Evolutionary conservation across 2,329 filamentous ascomycete species (phyloP).

Genomic region (Botrytis elliptica): DNA sequence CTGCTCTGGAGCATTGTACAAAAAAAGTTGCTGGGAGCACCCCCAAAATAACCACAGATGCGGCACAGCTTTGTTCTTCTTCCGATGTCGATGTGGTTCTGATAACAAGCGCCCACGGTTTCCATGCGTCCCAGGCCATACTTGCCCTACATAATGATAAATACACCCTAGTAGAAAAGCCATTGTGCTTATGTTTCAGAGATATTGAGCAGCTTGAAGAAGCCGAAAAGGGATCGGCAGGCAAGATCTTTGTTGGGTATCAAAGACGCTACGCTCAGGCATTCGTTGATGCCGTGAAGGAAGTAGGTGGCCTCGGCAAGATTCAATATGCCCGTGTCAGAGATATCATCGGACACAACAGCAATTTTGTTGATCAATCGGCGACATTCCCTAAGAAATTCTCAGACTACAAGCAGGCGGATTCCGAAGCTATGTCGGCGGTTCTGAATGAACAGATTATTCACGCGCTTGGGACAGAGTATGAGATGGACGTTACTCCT

Average conservation of each 20-base stretch:
- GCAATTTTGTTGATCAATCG: slow-evolving; percentile 48
- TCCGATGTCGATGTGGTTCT: slow-evolving; percentile 42
- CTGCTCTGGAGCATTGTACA: slow-evolving; percentile 43
- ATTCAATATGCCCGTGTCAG: slow-evolving; percentile 55
- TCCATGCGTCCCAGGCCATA: slow-evolving; percentile 53
- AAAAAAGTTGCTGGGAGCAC: slow-evolving; percentile 27
- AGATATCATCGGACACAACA: slow-evolving; percentile 54
- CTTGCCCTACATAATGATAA: slow-evolving; percentile 54
- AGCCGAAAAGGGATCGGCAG: slow-evolving; percentile 47
- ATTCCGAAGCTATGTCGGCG: slow-evolving; percentile 25
- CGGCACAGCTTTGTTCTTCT: slow-evolving; percentile 18
- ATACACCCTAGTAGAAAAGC: slow-evolving; percentile 59
- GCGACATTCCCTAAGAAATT: slow-evolving; percentile 49
- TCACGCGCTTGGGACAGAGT: slow-evolving; percentile 81
- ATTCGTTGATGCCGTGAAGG: slow-evolving; percentile 53
- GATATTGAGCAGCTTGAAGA: slow-evolving; percentile 49
- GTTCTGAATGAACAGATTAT: slow-evolving; percentile 90
- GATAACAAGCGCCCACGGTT: slow-evolving; percentile 53
- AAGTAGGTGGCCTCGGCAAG: slow-evolving; percentile 50
- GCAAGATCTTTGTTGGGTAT: slow-evolving; percentile 56
- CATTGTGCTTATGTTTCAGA: slow-evolving; percentile 50
- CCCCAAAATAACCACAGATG: slow-evolving; percentile 33
- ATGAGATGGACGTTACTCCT: slow-evolving; percentile 10
- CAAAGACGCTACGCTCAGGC: slow-evolving; percentile 60
- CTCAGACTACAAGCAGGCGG: slow-evolving; percentile 41